phyloP scores from a whole-genome alignment of 129 eudicot species.

The Flaveria bidentis region DNA sequence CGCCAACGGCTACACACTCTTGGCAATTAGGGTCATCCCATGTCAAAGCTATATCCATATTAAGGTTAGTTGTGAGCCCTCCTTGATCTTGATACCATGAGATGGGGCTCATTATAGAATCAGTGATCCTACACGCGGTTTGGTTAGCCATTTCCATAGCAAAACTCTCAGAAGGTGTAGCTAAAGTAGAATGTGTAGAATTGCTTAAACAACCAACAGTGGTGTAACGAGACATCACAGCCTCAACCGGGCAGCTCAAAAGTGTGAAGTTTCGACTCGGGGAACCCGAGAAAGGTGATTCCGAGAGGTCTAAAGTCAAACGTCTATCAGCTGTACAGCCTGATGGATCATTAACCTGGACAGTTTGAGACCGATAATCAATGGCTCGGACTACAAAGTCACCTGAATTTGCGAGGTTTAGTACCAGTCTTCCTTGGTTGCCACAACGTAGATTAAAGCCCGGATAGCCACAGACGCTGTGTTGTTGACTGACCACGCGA shows the following conservation, averaged over 20 bases:
- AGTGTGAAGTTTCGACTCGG: conserved; percentile 47
- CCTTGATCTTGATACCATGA: conserved; percentile 26
- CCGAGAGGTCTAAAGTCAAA: conserved; percentile 44
- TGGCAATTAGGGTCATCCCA: conserved; percentile 62
- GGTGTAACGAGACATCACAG: conserved; percentile 26
- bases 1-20: conserved; percentile 55
- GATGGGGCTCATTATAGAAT: conserved; percentile 40
- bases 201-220: conserved; percentile 70
- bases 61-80: conserved; percentile 40
- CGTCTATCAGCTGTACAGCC: conserved; percentile 51
- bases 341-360: conserved; percentile 54
- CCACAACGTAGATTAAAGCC: conserved; percentile 55
- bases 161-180: conserved; percentile 42
- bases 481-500: conserved; percentile 31
- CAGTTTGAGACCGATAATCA: conserved; percentile 45
- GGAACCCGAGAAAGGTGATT: conserved; percentile 46
- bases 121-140: conserved; percentile 31
- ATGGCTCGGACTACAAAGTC: conserved; percentile 48
- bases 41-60: conserved; percentile 46
- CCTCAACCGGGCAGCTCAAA: conserved; percentile 50
- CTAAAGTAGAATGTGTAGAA: conserved; percentile 49
- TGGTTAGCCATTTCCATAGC: conserved; percentile 30
- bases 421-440: conserved; percentile 19
- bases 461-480: conserved; percentile 47
- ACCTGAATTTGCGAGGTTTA: conserved; percentile 54